Evolutionary conservation across 1,284 basidiomycete genomes (phyloP).

Genomic region (Cryptococcus hybrid): DNA sequence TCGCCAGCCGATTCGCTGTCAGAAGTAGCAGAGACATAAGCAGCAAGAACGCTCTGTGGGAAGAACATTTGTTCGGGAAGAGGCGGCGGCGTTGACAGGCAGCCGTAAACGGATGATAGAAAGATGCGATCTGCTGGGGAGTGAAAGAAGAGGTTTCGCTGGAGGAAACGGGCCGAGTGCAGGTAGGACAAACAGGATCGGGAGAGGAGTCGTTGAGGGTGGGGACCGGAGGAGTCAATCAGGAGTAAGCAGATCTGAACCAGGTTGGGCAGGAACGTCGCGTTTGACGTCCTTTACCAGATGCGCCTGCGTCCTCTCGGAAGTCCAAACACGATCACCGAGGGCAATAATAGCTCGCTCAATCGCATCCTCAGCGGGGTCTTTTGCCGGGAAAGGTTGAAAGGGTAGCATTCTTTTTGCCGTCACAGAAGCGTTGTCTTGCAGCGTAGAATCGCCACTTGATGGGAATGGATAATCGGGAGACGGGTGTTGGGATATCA

Average conservation of each 20-base stretch:
- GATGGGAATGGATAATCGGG: constrained; percentile 38
- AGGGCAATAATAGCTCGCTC: constrained; percentile 38
- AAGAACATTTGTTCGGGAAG: constrained; percentile 20
- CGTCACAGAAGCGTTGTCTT: not conserved
- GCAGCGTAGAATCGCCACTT: constrained; percentile 1
- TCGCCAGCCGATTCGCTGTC: constrained; percentile 12
- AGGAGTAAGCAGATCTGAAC: constrained; percentile 25
- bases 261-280: not conserved
- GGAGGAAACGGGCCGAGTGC: constrained; percentile 17
- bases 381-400: constrained; percentile 18
- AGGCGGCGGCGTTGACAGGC: constrained; percentile 25
- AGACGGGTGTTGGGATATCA: constrained; percentile 35
- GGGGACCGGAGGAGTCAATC: constrained; percentile 25
- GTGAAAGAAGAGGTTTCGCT: constrained; percentile 3
- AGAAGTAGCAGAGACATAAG: not conserved
- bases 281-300: constrained; percentile 1
- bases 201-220: constrained; percentile 4
- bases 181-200: constrained; percentile 24
- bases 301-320: constrained; percentile 16
- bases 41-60: constrained; percentile 9
- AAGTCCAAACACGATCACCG: constrained; percentile 29
- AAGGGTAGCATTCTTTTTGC: constrained; percentile 4
- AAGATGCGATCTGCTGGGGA: constrained; percentile 13
- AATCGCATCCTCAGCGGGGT: constrained; percentile 37
- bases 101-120: constrained; percentile 23